Evolutionary conservation across 495 filamentous ascomycete species (phyloP).

Genomic region (Letharia columbiana): DNA sequence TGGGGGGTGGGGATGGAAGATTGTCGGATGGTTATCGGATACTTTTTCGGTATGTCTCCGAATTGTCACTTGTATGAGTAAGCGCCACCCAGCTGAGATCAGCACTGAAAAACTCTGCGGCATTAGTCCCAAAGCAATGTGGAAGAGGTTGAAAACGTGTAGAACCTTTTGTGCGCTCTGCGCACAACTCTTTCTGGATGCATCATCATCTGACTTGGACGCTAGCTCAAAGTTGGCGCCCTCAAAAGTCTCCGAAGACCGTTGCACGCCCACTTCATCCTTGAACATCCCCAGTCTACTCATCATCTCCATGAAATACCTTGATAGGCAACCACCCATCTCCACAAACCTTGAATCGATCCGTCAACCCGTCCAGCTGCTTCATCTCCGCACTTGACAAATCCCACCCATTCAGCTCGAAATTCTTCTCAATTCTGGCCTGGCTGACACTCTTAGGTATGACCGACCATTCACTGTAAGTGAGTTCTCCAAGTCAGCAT

Average conservation of each 20-base stretch:
- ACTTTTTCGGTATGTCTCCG: not conserved
- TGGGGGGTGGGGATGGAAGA: no score
- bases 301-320: slow-evolving; percentile 11
- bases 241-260: not conserved
- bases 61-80: no score
- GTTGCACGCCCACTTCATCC: not conserved
- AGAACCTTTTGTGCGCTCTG: not conserved
- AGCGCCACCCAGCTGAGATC: not conserved
- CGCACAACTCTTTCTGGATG: no score
- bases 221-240: no score
- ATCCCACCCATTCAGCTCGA: slow-evolving; percentile 11
- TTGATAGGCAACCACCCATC: slow-evolving; percentile 10
- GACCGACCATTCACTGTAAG: not conserved
- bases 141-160: not conserved
- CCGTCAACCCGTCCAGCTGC: slow-evolving; percentile 5
- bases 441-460: slow-evolving; percentile 13
- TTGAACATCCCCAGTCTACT: not conserved
- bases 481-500: not conserved
- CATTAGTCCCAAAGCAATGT: not conserved
- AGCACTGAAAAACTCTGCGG: not conserved
- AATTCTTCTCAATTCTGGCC: slow-evolving; percentile 11
- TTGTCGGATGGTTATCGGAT: not conserved
- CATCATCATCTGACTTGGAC: not conserved
- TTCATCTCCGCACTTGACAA: slow-evolving; percentile 12
- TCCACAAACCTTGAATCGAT: slow-evolving; percentile 14